phyloP scores from a whole-genome alignment of 805 yeast species.

The Myxozyma udenii region DNA sequence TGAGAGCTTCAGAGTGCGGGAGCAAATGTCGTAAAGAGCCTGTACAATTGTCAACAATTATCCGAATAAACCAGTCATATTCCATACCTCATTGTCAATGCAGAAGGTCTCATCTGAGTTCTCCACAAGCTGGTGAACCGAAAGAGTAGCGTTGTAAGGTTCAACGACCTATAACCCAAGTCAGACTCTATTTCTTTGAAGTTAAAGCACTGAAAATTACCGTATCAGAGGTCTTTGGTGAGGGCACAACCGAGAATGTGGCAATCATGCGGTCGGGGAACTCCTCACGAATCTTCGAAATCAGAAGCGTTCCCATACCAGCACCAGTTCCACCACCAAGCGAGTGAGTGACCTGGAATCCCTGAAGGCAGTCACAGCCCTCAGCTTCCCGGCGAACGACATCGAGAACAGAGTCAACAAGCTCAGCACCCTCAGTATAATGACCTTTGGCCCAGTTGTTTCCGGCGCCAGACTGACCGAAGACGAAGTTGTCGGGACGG shows the following conservation, averaged over 20 bases:
- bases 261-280: conserved; percentile 97
- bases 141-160: conserved; percentile 90
- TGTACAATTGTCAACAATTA: not conserved
- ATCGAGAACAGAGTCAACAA: conserved; percentile 87
- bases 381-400: conserved; percentile 93
- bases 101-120: conserved; percentile 92
- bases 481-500: conserved; percentile 88
- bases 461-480: conserved; percentile 92
- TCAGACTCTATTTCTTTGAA: not conserved
- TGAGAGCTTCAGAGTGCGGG: conserved; percentile 73
- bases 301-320: conserved; percentile 90
- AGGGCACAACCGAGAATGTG: conserved; percentile 91
- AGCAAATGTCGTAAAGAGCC: conserved; percentile 86
- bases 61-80: not conserved
- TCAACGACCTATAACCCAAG: conserved; percentile 54
- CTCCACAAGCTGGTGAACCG: conserved; percentile 89
- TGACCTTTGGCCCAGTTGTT: conserved; percentile 98
- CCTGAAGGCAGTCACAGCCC: conserved; percentile 89
- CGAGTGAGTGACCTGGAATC: conserved; percentile 86
- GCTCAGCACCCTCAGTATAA: conserved; percentile 95
- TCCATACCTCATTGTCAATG: conserved; percentile 70
- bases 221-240: conserved; percentile 88
- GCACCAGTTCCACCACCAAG: conserved; percentile 96
- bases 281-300: conserved; percentile 85
- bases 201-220: too few relatives aligned